Conservation (phyloP, 2,329 filamentous ascomycete species). For the Cladosporium sp. region DNA sequence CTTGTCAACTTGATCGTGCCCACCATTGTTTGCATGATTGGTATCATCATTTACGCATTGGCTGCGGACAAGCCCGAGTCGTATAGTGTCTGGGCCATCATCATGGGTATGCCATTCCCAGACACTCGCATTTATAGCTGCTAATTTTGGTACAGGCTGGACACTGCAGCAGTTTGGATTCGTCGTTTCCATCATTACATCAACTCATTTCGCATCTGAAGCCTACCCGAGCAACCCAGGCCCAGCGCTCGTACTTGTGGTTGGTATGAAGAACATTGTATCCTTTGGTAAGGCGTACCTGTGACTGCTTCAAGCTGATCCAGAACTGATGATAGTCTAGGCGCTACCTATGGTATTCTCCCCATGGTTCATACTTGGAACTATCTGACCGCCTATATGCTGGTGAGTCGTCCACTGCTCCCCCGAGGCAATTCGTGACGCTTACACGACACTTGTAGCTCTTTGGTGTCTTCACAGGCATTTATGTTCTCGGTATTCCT, state of each 20-base stretch:
- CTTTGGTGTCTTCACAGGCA: slow-evolving; percentile 16
- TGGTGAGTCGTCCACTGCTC: slow-evolving; percentile 7
- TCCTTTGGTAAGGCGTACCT: slow-evolving; percentile 20
- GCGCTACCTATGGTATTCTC: slow-evolving; percentile 27
- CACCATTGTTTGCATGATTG: slow-evolving; percentile 26
- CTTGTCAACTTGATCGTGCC: slow-evolving; percentile 30
- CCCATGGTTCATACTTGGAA: slow-evolving; percentile 27
- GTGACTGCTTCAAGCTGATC: neutral
- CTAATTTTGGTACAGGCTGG: slow-evolving; percentile 28
- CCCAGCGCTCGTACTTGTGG: slow-evolving; percentile 30
- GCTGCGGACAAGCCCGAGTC: slow-evolving; percentile 22
- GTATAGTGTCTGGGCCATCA: slow-evolving; percentile 19
- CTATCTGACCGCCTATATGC: slow-evolving; percentile 22
- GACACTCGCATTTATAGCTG: slow-evolving; percentile 15
- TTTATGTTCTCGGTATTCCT: slow-evolving; percentile 23
- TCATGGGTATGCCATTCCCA: slow-evolving; percentile 16
- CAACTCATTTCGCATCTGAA: slow-evolving; percentile 28
- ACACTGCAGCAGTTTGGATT: slow-evolving; percentile 23
- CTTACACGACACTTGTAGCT: slow-evolving; percentile 11
- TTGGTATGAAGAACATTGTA: slow-evolving; percentile 32
- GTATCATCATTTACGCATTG: slow-evolving; percentile 29
- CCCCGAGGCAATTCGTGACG: neutral
- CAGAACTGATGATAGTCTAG: neutral
- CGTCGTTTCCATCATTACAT: slow-evolving; percentile 25
- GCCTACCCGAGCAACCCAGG: slow-evolving; percentile 26